These are phyloP conservation scores for Tuber calosporum DNA, from an alignment of 495 filamentous ascomycete genomes.

Conservation along the genomic window DNA sequence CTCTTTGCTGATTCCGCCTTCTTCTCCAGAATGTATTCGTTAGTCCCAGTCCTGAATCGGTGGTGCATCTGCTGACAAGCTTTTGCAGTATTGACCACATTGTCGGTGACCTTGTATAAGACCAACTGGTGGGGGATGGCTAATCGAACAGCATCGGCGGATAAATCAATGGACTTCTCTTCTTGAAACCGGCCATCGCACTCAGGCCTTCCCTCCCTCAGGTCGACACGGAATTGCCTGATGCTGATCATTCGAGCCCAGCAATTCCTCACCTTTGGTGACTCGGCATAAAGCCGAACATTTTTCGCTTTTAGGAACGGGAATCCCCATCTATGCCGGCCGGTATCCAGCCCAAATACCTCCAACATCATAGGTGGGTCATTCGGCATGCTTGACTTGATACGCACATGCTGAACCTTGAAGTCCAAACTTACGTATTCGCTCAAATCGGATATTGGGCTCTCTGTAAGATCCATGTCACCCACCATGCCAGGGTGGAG, in stretches of 20 bases:
- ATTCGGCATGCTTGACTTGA: conserved; percentile 79
- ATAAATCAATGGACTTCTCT: conserved; percentile 78
- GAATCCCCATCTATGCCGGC: conserved; percentile 73
- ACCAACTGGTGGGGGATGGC: conserved; percentile 93
- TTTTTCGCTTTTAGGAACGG: conserved; percentile 71
- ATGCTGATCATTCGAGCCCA: conserved; percentile 83
- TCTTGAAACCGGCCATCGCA: conserved; percentile 55
- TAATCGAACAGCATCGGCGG: conserved; percentile 74
- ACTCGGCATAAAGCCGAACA: conserved; percentile 74
- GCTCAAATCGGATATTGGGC: conserved; percentile 15
- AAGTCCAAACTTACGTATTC: conserved; percentile 79
- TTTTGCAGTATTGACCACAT: conserved; percentile 79
- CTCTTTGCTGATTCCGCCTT: conserved; percentile 73
- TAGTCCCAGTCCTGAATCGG: conserved; percentile 75
- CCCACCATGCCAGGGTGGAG: conserved; percentile 10
- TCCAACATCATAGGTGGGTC: conserved; percentile 90
- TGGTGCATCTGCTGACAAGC: conserved; percentile 83
- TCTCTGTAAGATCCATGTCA: conserved; percentile 25
- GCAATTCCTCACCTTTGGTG: conserved; percentile 66
- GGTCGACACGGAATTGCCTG: conserved; percentile 69
- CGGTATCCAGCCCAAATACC: conserved; percentile 68
- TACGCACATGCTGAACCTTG: conserved; percentile 67
- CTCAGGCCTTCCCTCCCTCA: conserved; percentile 67
- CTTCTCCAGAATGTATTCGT: conserved; percentile 79
- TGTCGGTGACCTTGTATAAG: conserved; percentile 85